Conservation (phyloP, 1,284 basidiomycete genomes). For the Ceratobasidium sp. region DNA sequence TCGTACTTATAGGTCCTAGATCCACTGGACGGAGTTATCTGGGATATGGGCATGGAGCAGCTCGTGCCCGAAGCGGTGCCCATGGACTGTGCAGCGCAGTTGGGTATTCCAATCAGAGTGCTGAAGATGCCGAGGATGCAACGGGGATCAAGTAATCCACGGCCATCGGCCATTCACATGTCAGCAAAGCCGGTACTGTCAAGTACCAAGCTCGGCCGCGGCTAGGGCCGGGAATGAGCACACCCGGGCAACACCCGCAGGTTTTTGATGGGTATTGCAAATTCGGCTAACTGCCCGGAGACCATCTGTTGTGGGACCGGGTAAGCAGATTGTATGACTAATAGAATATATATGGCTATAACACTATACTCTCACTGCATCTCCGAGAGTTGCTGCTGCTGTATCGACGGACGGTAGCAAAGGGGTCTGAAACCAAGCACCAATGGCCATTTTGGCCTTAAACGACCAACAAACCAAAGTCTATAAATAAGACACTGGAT, state of each 20-base stretch:
- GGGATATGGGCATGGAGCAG: no score
- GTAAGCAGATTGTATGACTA: neutral
- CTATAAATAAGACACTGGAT: no score
- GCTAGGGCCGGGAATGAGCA: slow-evolving; percentile 2
- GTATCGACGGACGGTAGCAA: slow-evolving; percentile 15
- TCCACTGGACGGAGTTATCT: no score
- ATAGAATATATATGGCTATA: slow-evolving; percentile 1
- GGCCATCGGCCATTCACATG: neutral
- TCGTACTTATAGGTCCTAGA: neutral
- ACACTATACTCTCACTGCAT: neutral
- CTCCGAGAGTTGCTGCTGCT: slow-evolving; percentile 7
- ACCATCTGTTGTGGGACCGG: no score
- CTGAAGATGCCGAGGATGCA: neutral
- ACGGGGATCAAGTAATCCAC: neutral
- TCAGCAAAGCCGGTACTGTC: slow-evolving; percentile 3
- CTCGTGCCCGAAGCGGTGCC: neutral
- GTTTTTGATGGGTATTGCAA: no score
- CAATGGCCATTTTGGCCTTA: slow-evolving; percentile 19
- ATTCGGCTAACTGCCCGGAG: no score
- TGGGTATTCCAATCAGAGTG: neutral
- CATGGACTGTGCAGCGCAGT: neutral
- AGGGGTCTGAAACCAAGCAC: slow-evolving; percentile 9
- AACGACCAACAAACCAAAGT: no score
- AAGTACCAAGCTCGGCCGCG: neutral
- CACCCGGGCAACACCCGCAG: slow-evolving; percentile 10